These are phyloP conservation scores for Xylariaceae sp. DNA, from an alignment of 2,329 filamentous ascomycete species.

Conservation along the genomic window DNA sequence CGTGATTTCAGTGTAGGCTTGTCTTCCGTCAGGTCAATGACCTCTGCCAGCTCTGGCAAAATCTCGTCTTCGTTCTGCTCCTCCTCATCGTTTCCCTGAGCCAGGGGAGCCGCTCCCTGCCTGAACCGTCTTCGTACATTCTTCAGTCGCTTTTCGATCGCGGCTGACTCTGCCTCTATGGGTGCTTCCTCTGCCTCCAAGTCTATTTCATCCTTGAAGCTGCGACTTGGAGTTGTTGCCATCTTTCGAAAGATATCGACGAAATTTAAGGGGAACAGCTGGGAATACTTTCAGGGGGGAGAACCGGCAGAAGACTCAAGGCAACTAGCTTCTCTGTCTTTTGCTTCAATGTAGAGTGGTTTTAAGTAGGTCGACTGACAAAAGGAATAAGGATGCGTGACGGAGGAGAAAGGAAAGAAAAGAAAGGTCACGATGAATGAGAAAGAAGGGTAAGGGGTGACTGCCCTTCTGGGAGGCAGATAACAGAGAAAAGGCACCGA, in stretches of 20 bases:
- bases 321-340: background rate
- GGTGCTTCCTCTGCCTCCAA: conserved; percentile 5
- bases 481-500: background rate
- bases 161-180: background rate
- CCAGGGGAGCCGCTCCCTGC: background rate
- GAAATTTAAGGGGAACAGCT: background rate
- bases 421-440: background rate
- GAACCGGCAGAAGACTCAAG: background rate
- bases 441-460: background rate
- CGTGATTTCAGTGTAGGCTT: background rate
- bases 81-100: conserved; percentile 2
- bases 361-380: background rate
- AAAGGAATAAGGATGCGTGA: background rate
- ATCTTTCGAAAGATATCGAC: background rate
- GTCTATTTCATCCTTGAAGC: background rate
- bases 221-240: background rate
- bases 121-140: background rate
- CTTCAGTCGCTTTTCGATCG: conserved; percentile 6
- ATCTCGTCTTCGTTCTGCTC: conserved; percentile 8
- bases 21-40: conserved; percentile 27
- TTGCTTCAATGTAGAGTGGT: background rate
- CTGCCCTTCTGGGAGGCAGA: background rate
- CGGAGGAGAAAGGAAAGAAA: background rate
- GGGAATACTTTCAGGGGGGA: background rate
- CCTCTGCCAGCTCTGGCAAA: conserved; percentile 17